Conservation (phyloP, 495 filamentous ascomycete genomes). For the Oleoguttula mirabilis region DNA sequence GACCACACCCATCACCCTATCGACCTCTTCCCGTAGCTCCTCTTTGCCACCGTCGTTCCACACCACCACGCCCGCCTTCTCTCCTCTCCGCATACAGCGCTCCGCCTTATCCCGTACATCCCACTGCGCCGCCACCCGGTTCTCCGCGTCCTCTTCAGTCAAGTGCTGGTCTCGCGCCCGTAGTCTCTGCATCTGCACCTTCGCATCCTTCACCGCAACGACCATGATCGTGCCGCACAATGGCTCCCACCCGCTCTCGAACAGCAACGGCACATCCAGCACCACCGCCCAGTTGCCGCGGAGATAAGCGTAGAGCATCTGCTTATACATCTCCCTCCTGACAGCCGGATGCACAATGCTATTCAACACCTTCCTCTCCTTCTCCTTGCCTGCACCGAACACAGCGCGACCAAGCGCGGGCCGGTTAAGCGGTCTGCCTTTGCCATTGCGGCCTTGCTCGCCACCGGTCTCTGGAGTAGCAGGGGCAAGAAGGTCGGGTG, state of each 20-base stretch:
- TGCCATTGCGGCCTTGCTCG: conserved; percentile 33
- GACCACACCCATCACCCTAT: conserved; percentile 49
- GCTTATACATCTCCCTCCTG: conserved; percentile 58
- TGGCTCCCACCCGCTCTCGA: conserved; percentile 70
- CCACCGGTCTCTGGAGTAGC: conserved; percentile 21
- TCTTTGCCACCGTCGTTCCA: conserved; percentile 71
- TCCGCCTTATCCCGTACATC: conserved; percentile 71
- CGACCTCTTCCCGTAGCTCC: conserved; percentile 53
- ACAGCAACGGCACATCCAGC: conserved; percentile 85
- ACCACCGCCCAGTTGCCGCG: conserved; percentile 73
- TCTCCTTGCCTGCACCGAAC: conserved; percentile 60
- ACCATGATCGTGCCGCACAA: conserved; percentile 75
- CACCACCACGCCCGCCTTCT: conserved; percentile 57
- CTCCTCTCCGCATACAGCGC: conserved; percentile 51
- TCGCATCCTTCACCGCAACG: conserved; percentile 62
- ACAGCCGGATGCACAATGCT: conserved; percentile 88
- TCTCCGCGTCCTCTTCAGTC: conserved; percentile 64
- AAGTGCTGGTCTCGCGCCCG: conserved; percentile 59
- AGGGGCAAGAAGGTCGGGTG: conserved; percentile 69
- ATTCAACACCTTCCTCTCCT: conserved; percentile 64
- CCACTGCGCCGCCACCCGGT: conserved; percentile 70
- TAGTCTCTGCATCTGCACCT: conserved; percentile 67
- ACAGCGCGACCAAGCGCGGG: conserved; percentile 73
- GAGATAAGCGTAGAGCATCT: conserved; percentile 52
- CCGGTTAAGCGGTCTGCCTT: conserved; percentile 65